Evolutionary conservation across 352 stramenopile species (phyloP), one percentile per base, ranked within the genome.

Genomic region (Phytophthora idaei): DNA sequence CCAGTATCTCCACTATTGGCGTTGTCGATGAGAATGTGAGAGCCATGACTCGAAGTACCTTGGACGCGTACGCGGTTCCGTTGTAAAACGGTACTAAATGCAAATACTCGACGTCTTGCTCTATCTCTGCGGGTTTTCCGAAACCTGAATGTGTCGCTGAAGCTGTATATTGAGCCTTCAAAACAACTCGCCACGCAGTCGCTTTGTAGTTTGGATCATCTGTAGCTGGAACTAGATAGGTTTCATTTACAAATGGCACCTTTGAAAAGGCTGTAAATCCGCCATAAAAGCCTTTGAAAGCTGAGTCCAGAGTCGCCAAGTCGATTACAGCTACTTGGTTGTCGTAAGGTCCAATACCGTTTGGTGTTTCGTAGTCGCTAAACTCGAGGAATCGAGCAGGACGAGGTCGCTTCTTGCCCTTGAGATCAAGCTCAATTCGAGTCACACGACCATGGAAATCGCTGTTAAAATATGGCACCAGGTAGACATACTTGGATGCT

Each of bases 351-450:
- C 86, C 86, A 37, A 92, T 83, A 7, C 86, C 86, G 7, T 90
- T 70, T 0, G 50, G 60, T 1, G 84, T 85, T 9, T 90, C 79
- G 56, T 93, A 90, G 62, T 92, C 81, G 39, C 84, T 94, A 61
- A 94, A 91, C 47, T 94, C 86, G 41, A 84, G 81, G 34, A 91
- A 92, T 14, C 80, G 80, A 37, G 86, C 84, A 7, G 84, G 84
- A 1, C 86, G 81, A 34, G 86, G 84, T 0, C 84, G 80, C 47
- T 94, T 94, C 49, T 90, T 91, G 28, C 84, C 84, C 29, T 85
- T 83, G 25, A 90, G 76, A 39, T 93, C 86, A 1, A 94, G 64
- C 58, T 93, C 75, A 15, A 94, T 77, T 5, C 81, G 81, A 6
- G 73, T 73, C 11, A 94, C 81, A 28, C 65, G 56, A 25, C 86